A percentile compares a stretch with the other conserved stretches of the same genome.
Evolutionary conservation across 768 basidiomycete genomes (phyloP).

Genomic region (Phaeotremella fagi): DNA sequence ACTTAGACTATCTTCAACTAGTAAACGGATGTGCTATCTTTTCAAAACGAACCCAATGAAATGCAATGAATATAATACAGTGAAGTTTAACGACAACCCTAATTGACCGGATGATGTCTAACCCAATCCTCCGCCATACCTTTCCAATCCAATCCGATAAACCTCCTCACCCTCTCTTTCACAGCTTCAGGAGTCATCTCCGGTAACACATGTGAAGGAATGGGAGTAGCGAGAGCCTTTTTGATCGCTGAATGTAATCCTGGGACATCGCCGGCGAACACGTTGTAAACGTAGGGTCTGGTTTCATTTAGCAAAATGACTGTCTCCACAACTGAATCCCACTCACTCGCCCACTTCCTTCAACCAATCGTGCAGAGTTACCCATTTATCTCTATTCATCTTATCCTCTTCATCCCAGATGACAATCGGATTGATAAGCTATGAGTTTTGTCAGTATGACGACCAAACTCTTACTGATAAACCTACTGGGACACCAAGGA

Average conservation of each 20-base stretch:
- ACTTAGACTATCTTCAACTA: neutral
- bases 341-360: neutral
- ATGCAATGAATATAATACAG: neutral
- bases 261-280: neutral
- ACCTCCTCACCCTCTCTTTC: neutral
- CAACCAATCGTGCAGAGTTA: neutral
- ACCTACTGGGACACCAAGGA: neutral
- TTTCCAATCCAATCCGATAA: neutral
- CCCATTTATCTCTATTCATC: neutral
- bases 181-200: neutral
- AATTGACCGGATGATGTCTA: neutral
- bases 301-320: neutral
- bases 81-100: neutral
- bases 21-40: neutral
- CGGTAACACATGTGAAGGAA: neutral
- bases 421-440: neutral
- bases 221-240: neutral
- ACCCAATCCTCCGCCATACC: neutral
- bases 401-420: neutral
- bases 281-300: constrained; percentile 1
- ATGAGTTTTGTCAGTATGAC: neutral
- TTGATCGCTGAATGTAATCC: neutral
- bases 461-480: neutral
- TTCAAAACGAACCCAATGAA: no score
- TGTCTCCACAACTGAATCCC: neutral